Evolutionary conservation across 2,329 filamentous ascomycete species (phyloP), one percentile per base, ranked within the genome.

Genomic region (Hansfordia pulvinata): DNA sequence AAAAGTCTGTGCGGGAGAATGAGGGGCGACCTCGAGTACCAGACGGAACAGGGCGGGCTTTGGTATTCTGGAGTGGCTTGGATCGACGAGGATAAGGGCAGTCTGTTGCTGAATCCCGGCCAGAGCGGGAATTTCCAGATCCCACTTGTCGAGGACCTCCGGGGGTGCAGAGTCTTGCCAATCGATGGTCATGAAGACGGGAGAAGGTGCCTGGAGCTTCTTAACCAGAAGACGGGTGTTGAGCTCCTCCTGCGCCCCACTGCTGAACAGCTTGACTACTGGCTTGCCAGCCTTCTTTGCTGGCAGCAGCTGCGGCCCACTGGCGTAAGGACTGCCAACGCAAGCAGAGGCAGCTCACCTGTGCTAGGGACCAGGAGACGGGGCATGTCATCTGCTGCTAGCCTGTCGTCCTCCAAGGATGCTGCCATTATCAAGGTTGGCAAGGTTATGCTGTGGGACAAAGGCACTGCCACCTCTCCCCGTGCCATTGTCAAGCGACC

Each of bases 361-460:
- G 52, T 57, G 29, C 48, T 54, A 1, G 59, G 64, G 30, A 45
- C 61, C 29, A 57, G 49, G 27, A 56, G 60, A 27, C 56, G 60
- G 20, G 37, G 46, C 4, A 24, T 8, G 6, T 54, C 56, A n/a
- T 47, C 48, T 1, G 39, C 49, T 5, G 31, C 42, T 33, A 53
- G 54, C 10, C 43, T 42, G 12, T 32, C 41, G 13, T 35, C 35
- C 14, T 37, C 44, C 2, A 90, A 77, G 44, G 77, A 84, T 35
- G 69, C 73, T 4, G 74, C 79, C 29, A 90, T 96, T 37, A 96
- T 96, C 58, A 98, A 96, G 48, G 83, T 94, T 25, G 90, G 85
- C 29, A 86, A 85, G 46, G 71, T 93, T 46, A 76, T 85, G 44
- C 64, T 93, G 24, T 94, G 86, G 88, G 85, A 96, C 52, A 90